These are phyloP conservation scores for Quercus wislizeni DNA, from an alignment of 306 rosid genomes.

Conservation along the genomic window DNA sequence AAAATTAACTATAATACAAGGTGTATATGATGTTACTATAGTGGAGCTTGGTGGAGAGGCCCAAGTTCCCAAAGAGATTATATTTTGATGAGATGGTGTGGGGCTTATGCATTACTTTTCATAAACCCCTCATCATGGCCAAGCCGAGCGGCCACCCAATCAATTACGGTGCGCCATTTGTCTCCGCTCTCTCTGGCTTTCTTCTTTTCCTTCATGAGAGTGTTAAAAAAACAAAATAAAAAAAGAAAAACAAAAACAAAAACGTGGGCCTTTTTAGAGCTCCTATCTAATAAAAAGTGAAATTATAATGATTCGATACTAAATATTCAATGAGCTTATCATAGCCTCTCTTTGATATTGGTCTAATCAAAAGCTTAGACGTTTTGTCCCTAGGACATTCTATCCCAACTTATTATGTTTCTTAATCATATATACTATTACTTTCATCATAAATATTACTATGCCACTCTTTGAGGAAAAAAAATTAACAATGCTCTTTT, in stretches of 20 bases:
- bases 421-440: neutral
- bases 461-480: no score
- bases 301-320: conserved; percentile 45
- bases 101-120: conserved; percentile 56
- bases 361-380: conserved; percentile 28
- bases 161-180: conserved; percentile 55
- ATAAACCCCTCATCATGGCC: conserved; percentile 46
- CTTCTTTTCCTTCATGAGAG: conserved; percentile 29
- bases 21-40: conserved; percentile 7
- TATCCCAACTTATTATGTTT: conserved; percentile 2
- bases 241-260: conserved; percentile 3
- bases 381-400: conserved; percentile 25
- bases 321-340: conserved; percentile 57
- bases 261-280: conserved; percentile 36
- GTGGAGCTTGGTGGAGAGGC: conserved; percentile 60
- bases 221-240: conserved; percentile 7
- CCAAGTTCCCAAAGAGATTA: conserved; percentile 99
- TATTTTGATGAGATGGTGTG: conserved; percentile 57
- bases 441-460: conserved; percentile 15
- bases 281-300: conserved; percentile 42
- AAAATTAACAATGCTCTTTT: no score
- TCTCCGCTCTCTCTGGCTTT: conserved; percentile 36
- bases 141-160: conserved; percentile 42
- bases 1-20: conserved; percentile 30
- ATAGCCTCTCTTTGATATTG: conserved; percentile 32